These are phyloP conservation scores for Acanthamoeba sp. DNA, from an alignment of 208 protist genomes.

Conservation along the genomic window DNA sequence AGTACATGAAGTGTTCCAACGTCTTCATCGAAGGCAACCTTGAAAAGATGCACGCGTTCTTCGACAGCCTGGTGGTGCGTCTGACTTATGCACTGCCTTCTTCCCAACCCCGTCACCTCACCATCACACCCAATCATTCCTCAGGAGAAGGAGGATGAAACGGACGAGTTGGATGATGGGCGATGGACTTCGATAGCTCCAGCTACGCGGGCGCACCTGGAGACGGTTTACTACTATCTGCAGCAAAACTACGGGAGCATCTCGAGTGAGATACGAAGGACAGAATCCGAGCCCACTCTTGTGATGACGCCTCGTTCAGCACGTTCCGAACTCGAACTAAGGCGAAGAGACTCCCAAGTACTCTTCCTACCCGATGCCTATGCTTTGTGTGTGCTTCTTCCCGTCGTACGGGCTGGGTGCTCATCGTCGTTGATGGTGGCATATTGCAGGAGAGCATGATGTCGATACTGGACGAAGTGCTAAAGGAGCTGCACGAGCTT, in stretches of 20 bases:
- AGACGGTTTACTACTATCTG: constrained; percentile 62
- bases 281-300: constrained; percentile 2
- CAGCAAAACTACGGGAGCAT: constrained; percentile 63
- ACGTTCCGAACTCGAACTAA: neutral
- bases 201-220: constrained; percentile 58
- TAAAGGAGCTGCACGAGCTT: constrained; percentile 29
- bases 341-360: constrained; percentile 3
- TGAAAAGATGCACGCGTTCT: constrained; percentile 75
- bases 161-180: neutral
- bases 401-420: no score
- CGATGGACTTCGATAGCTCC: constrained; percentile 1
- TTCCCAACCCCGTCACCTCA: no score
- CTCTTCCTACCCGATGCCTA: neutral
- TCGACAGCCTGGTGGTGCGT: constrained; percentile 81
- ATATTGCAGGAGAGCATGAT: constrained; percentile 56
- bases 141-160: constrained; percentile 2
- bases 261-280: constrained; percentile 29
- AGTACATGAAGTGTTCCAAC: constrained; percentile 85
- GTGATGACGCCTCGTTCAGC: neutral
- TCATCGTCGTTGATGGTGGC: neutral
- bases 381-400: no score
- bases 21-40: constrained; percentile 81
- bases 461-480: constrained; percentile 37
- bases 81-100: no score
- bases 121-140: no score